Base-by-base conservation (phyloP, 2,329 filamentous ascomycete genomes). In the Cryphonectria nitschkei region DNA sequence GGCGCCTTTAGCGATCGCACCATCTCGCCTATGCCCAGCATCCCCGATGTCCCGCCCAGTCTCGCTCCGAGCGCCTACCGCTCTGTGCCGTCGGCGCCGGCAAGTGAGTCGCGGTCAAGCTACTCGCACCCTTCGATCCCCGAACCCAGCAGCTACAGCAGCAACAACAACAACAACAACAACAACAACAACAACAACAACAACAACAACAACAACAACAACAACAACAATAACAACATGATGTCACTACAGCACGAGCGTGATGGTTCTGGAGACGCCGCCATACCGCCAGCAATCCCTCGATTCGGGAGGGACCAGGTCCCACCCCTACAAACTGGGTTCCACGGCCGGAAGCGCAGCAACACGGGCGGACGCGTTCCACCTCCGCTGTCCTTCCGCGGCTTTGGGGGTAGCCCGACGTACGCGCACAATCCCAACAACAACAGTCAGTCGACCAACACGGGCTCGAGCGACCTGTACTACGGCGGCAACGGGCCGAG, bases 341-440 rank as follows among this genome's bases (percentile, higher is more conserved):
- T 85, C 0, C 95, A 98, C 79, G 90, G 90, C 8, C 91, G 95
- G 72, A 97, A 97, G 83, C 88, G 95, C 73, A 97, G 94, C 83
- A 97, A 95, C 77, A 97, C 95, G 0, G 93, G 93, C 14, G 92
- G 93, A 6, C 90, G 92, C 62, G 86, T 89, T 29, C 88, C 88
- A 19, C 91, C 90, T 39, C 90, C 92, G 0, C 84, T 89, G 65
- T 90, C 91, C 1, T 93, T 96, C 84, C 89, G 94, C 62, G 94
- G 91, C 73, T 95, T 97, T 81, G 94, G 93, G 0, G 84, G 86
- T 0, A 46, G 52, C 63, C 85, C 87, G 8, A 81, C 82, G 62
- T 78, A 78, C 65, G 79, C 84, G 72, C 83, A 87, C 73, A 80
- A 82, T 13, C 78, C 85, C 2, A 85, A 84, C 66, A 87, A 84